phyloP scores from a whole-genome alignment of 306 rosid genomes.

The Sicyos baderoa region DNA sequence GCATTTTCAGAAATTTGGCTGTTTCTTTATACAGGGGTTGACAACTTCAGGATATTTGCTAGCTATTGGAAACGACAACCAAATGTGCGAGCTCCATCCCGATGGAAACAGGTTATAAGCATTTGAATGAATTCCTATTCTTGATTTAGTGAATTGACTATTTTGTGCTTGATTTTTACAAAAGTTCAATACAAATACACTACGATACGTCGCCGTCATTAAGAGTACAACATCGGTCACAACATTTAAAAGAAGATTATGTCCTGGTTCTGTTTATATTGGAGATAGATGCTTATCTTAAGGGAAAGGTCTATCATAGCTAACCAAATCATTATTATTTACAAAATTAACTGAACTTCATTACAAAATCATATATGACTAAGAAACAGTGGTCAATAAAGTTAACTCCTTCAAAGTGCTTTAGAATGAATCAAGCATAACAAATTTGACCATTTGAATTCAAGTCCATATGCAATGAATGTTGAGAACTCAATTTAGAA shows the following conservation, averaged over 20 bases:
- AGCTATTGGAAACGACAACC: conserved; percentile 77
- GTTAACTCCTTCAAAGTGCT: not conserved
- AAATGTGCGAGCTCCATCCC: conserved; percentile 85
- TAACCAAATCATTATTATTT: not conserved
- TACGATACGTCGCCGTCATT: not conserved
- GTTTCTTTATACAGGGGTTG: conserved; percentile 41
- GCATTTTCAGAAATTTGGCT: conserved; percentile 1
- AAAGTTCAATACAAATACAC: not conserved
- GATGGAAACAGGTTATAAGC: conserved; percentile 81
- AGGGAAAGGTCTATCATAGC: not conserved
- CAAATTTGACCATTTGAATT: conserved; percentile 1
- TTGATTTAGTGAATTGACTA: not conserved
- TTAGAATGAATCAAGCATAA: conserved; percentile 8
- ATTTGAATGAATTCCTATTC: not conserved
- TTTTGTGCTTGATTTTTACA: not conserved
- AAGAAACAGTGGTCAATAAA: not conserved
- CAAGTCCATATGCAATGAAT: not conserved
- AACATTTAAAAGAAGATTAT: too few species aligned
- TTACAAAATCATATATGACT: not conserved
- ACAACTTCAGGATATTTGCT: conserved; percentile 63
- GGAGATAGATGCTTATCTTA: not conserved
- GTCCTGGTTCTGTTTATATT: not conserved
- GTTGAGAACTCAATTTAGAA: not conserved
- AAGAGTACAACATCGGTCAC: not conserved
- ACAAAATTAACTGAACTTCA: not conserved